Evolutionary conservation across 192 early-diverging fungal genomes (phyloP).

Genomic region (Coemansia sp.): DNA sequence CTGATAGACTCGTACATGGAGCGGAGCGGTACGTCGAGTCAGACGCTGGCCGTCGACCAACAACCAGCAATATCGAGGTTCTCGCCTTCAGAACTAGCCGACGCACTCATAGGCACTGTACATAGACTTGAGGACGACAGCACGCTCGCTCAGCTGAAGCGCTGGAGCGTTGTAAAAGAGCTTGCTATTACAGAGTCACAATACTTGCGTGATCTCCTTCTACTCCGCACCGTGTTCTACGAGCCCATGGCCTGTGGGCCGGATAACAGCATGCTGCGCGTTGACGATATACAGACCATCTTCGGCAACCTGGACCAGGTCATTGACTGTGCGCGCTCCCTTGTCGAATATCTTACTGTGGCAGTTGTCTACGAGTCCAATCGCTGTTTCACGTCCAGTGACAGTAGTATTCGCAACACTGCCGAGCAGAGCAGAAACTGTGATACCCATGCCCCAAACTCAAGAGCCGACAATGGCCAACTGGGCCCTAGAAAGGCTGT

Average conservation of each 20-base stretch:
- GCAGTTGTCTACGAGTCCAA: conserved; percentile 58
- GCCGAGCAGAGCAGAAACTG: background rate
- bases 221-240: conserved; percentile 73
- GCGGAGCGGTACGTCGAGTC: conserved; percentile 1
- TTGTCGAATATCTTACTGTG: conserved; percentile 66
- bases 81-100: conserved; percentile 41
- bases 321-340: conserved; percentile 65
- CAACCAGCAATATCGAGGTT: conserved; percentile 15
- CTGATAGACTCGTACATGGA: conserved; percentile 14
- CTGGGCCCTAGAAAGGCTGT: background rate
- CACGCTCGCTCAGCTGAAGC: conserved; percentile 59
- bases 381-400: conserved; percentile 13
- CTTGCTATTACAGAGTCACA: conserved; percentile 75
- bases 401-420: background rate
- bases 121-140: conserved; percentile 52
- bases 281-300: conserved; percentile 67
- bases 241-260: conserved; percentile 55
- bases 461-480: background rate
- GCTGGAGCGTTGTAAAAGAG: conserved; percentile 73
- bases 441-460: background rate
- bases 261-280: conserved; percentile 51
- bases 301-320: conserved; percentile 82
- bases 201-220: conserved; percentile 74
- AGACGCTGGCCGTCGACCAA: conserved; percentile 8
- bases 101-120: conserved; percentile 46